Evolutionary conservation across 192 early-diverging fungal species (phyloP), one percentile per base, ranked within the genome.

Genomic region (Backusella tuberculispora): DNA sequence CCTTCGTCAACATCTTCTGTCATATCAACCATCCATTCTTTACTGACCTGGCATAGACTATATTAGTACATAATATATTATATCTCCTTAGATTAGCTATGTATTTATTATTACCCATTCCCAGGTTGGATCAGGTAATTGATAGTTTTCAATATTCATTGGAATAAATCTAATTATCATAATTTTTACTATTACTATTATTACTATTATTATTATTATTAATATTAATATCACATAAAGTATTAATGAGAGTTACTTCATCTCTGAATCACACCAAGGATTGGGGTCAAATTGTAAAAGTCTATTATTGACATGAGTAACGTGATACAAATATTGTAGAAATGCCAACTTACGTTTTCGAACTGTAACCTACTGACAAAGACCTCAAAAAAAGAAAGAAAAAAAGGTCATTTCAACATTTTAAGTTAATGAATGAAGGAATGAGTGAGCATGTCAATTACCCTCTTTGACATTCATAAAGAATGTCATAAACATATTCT

Each of bases 11-110:
- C 86, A 74, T 89, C 85, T 1, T 83, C 83, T n/a, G 88, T 85
- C 88, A 89, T 87, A 43, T 89, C 88, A 21, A 85, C 83, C 40
- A 89, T 66, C 88, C 88, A 89, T 7, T 82, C 79, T 72, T 85
- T 85, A 76, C 82, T 78, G 5, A 76, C 60, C 83, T 84, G 40
- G 53, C 2, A 29, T 37, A 38, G 12, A 12, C 3, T n/a, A 17
- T 29, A 17, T 43, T 13, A 38, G 1, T 64, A 15, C n/a, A n/a
- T 69, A 17, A 45, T 63, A 44, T 34, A 29, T 9, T 60, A 53
- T 9, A 67, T 17, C 63, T 45, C 74, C 53, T 60, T 41, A 8
- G 34, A 21, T 66, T 40, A 21, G 60, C 45, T 19, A n/a, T 34
- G 0, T 34, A 34, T 34, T 34, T 34, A 34, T 1, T 72, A 47